Evolutionary conservation across 2,329 filamentous ascomycete species (phyloP), one percentile per base, ranked within the genome.

Genomic region (Ophiostoma fasciatum): DNA sequence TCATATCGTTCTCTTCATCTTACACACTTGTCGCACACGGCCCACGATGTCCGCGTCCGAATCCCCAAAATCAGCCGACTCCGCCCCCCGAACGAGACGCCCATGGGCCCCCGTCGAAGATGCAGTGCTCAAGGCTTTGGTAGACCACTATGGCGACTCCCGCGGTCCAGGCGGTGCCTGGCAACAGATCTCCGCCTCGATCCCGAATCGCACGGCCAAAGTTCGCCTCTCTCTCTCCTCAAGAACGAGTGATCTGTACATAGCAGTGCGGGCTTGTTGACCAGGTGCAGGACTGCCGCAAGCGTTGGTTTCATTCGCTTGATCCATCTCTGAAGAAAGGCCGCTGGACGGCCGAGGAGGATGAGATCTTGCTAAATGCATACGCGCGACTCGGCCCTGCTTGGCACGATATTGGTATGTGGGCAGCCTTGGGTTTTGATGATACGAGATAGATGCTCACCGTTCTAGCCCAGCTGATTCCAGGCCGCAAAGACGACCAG

Each of bases 291-390:
- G 37, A 39, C 33, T 39, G 37, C 15, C 37, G 37, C 11, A 39
- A 39, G 28, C 37, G 37, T 3, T 39, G 37, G 37, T 39, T 39
- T 21, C 37, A 39, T 15, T 39, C 37, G 9, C 33, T 39, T 3
- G 37, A 39, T n/a, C 37, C 37, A 2, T 32, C 29, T 9, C 28
- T 39, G 2, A 28, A 28, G 11, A 39, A 39, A 15, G 37, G 37
- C 1, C 28, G 37, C 5, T 39, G 37, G 37, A 39, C 37, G 2
- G 28, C 32, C 3, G 37, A 39, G n/a, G 37, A 39, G 18, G 37
- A 39, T 28, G 10, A 39, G 28, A 28, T 28, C 4, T 28, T 39
- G 3, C 15, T 32, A 7, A n/a, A 35, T 22, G 37, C 37, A 3
- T 39, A 35, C 19, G 14, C 17, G 8, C 4, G 17, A 6, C 28